Conservation (phyloP, 2,329 filamentous ascomycete species). For the Fulvia fulva region DNA sequence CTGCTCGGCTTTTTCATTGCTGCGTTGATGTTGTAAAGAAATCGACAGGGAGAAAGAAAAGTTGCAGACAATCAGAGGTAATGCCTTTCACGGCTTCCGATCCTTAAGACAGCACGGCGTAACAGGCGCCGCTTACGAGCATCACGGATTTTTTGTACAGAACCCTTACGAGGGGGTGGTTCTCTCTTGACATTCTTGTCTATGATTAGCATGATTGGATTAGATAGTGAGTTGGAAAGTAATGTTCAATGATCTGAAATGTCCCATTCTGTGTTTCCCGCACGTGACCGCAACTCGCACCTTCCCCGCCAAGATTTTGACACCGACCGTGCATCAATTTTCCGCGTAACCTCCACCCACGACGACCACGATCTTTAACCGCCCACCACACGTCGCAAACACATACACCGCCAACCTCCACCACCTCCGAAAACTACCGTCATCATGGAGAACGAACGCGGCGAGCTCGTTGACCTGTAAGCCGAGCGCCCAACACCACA, state of each 20-base stretch:
- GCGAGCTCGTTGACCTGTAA: constrained; percentile 99
- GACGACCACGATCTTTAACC: not conserved
- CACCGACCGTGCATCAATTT: not conserved
- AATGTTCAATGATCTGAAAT: constrained; percentile 6
- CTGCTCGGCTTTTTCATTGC: constrained; percentile 37
- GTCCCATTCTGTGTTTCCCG: not conserved
- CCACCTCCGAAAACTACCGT: constrained; percentile 15
- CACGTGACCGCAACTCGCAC: constrained; percentile 1
- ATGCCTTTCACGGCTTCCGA: constrained; percentile 19
- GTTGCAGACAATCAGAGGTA: constrained; percentile 8
- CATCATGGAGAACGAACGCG: constrained; percentile 99
- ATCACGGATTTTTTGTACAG: constrained; percentile 14
- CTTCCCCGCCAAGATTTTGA: constrained; percentile 1
- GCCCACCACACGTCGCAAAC: constrained; percentile 3
- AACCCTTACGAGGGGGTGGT: constrained; percentile 5
- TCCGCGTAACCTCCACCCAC: not conserved
- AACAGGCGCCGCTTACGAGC: constrained; percentile 6
- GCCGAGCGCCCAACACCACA: constrained; percentile 36
- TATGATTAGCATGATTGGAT: constrained; percentile 14
- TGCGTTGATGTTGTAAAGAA: constrained; percentile 33
- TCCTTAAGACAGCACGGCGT: constrained; percentile 12
- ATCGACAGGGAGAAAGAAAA: constrained; percentile 3
- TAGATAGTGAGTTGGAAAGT: constrained; percentile 8
- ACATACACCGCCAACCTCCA: constrained; percentile 1
- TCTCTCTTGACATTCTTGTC: constrained; percentile 12